Evolutionary conservation across 176 grass and related monocot species (phyloP), one percentile per base, ranked within the genome.

Genomic region (Chrysopogon serrulatus): DNA sequence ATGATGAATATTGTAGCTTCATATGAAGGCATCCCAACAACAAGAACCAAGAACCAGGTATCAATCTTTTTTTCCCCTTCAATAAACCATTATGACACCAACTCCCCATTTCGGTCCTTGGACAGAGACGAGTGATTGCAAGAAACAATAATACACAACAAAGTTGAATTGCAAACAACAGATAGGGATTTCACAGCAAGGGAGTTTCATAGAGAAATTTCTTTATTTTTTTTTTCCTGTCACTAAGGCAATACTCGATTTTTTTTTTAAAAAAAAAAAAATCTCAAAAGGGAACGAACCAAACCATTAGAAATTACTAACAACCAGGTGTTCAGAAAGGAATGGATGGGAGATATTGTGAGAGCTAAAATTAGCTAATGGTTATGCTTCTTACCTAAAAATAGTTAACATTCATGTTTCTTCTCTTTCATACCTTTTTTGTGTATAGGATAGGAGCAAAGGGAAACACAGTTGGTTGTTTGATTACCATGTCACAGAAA

Each of bases 301-400:
- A 79, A 81, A 76, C 76, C 62, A 89, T 80, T 68, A 78, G 43
- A 90, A 56, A 26, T 73, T 66, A 37, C 44, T 48, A 65, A 47
- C 14, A 34, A 73, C 48, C 76, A 65, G 32, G 41, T 67, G 60
- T 40, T 68, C 10, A 54, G 57, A 79, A 53, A 80, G 43, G 61
- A 68, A 68, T 37, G 78, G 44, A 67, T 36, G 62, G 34, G 32
- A 71, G 65, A 17, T 18, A 19, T 39, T 80, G 42, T 68, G 6
- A 81, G 33, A 81, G 54, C 68, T 85, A 85, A 89, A 81, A 76
- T 77, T 89, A 81, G 87, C 74, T 70, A 69, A 68, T 4, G 21
- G 32, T 13, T 51, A 37, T 27, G 13, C 5, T 51, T 80, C 8
- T 37, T 68, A 49, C 37, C 78, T 80, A 68, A 68, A 67, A 68